A percentile compares a stretch with the other conserved stretches of the same genome.
Evolutionary conservation across 2,329 filamentous ascomycete genomes (phyloP).

Genomic region (Coccinonectria pachysandricola): DNA sequence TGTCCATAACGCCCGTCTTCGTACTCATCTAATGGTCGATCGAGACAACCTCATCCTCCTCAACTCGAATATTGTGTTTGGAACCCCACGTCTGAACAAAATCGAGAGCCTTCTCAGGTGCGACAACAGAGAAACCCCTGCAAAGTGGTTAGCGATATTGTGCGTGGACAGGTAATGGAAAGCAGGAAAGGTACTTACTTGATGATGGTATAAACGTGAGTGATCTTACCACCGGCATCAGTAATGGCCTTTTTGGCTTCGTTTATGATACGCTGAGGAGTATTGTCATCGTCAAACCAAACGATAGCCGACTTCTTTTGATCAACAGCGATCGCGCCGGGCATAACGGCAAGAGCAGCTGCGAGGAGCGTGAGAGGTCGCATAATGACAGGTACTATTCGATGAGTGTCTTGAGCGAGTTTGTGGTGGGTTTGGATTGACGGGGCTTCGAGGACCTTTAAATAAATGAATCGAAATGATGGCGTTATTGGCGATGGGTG

Average conservation of each 20-base stretch:
- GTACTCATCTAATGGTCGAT: conserved; percentile 12
- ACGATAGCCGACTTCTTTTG: conserved; percentile 66
- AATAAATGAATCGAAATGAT: too few relatives aligned
- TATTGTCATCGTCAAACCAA: conserved; percentile 59
- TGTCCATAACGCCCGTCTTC: too few relatives aligned
- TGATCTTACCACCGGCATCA: conserved; percentile 64
- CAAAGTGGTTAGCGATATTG: conserved; percentile 14
- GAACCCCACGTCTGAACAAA: conserved; percentile 53
- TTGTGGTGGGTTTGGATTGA: too few relatives aligned
- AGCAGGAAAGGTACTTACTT: conserved; percentile 40
- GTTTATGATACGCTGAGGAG: conserved; percentile 54
- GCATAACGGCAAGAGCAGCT: conserved; percentile 45
- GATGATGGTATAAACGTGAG: conserved; percentile 61
- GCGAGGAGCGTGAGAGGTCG: conserved; percentile 46
- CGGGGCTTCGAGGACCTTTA: too few relatives aligned
- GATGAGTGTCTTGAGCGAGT: too few relatives aligned
- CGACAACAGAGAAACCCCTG: conserved; percentile 70
- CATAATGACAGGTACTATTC: conserved; percentile 50
- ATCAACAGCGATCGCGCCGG: conserved; percentile 53
- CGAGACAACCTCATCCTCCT: conserved; percentile 64
- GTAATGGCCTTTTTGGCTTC: conserved; percentile 62
- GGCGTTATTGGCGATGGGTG: too few relatives aligned
- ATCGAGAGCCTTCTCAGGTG: conserved; percentile 58
- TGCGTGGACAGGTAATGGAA: conserved; percentile 1
- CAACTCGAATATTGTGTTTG: conserved; percentile 42